phyloP scores from a whole-genome alignment of 73 alveolate genomes.

The Paramecium tetraurelia region DNA sequence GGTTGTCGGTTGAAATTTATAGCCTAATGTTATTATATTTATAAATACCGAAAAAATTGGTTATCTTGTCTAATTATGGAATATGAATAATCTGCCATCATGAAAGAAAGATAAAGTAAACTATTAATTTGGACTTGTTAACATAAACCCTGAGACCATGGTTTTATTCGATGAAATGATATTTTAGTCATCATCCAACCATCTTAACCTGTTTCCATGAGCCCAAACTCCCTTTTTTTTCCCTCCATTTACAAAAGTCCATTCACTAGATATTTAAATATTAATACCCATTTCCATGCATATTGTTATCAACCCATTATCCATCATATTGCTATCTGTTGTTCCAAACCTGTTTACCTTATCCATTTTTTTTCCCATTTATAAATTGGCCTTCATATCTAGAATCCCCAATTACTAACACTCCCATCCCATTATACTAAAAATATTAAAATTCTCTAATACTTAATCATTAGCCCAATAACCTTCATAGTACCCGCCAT shows the following conservation, averaged over 20 bases:
- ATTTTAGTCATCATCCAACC: conserved; percentile 30
- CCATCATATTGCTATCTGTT: conserved; percentile 27
- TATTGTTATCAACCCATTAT: conserved; percentile 37
- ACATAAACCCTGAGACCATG: conserved; percentile 31
- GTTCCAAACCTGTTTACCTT: conserved; percentile 19
- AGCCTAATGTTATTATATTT: not conserved
- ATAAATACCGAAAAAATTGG: not conserved
- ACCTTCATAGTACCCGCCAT: conserved; percentile 48
- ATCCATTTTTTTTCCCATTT: conserved; percentile 23
- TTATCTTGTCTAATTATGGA: conserved; percentile 26
- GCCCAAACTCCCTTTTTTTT: conserved; percentile 31
- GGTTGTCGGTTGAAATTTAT: not conserved
- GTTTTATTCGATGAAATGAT: not conserved
- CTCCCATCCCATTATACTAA: conserved; percentile 29
- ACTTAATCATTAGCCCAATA: not conserved
- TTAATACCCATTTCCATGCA: conserved; percentile 51
- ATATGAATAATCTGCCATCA: not conserved
- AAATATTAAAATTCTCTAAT: not conserved
- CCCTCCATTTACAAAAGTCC: conserved; percentile 39
- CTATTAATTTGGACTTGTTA: not conserved
- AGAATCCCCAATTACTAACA: conserved; percentile 3
- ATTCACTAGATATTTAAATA: not conserved
- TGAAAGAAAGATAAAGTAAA: conserved; percentile 6
- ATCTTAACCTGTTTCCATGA: conserved; percentile 20
- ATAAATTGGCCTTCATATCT: conserved; percentile 26